These are phyloP conservation scores for Acacia acuminata DNA, from an alignment of 306 rosid species.

Conservation along the genomic window DNA sequence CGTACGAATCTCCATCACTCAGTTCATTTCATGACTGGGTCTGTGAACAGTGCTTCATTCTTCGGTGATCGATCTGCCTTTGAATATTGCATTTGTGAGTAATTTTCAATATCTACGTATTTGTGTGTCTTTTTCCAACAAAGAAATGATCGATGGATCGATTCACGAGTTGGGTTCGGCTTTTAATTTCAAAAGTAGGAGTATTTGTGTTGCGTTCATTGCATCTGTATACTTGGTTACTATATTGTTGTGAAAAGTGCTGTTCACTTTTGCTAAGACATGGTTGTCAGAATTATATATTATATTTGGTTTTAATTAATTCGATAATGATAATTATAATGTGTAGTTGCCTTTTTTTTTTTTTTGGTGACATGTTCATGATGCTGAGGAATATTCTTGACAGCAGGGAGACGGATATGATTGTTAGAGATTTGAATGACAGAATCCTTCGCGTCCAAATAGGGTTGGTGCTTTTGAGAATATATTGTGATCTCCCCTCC, in stretches of 20 bases:
- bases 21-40: not conserved
- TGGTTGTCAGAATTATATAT: constrained; percentile 2
- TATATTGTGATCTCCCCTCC: not conserved
- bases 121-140: not conserved
- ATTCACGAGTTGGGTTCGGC: not conserved
- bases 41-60: not conserved
- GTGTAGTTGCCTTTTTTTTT: not conserved
- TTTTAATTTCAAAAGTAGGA: not conserved
- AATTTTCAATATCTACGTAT: not conserved
- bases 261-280: not conserved
- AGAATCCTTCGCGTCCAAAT: constrained; percentile 41
- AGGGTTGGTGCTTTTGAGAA: constrained; percentile 59
- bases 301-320: not conserved
- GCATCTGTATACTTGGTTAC: constrained; percentile 9
- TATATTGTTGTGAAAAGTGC: not conserved
- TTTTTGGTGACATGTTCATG: not conserved
- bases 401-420: constrained; percentile 27
- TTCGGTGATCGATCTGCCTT: not conserved
- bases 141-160: not conserved
- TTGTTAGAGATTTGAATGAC: constrained; percentile 61
- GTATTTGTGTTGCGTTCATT: not conserved
- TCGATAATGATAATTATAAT: not conserved
- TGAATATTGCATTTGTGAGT: not conserved
- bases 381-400: constrained; percentile 43
- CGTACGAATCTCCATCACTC: not conserved